Evolutionary conservation across 2,329 filamentous ascomycete genomes (phyloP).

Genomic region (Aspergillus sp.): DNA sequence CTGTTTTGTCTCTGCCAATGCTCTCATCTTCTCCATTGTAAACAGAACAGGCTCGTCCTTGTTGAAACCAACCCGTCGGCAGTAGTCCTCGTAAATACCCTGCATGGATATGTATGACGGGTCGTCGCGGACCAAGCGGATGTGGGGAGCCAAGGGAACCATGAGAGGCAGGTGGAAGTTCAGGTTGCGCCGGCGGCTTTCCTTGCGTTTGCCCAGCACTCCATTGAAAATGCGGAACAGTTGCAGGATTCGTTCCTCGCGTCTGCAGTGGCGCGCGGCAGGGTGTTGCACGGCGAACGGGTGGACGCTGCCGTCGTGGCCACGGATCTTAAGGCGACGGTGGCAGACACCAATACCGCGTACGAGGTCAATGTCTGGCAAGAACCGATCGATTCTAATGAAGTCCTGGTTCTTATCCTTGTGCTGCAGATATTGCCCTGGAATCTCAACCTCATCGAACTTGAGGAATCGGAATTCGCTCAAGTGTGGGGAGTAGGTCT

Average conservation of each 20-base stretch:
- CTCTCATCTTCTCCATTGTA: constrained; percentile 89
- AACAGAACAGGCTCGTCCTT: constrained; percentile 96
- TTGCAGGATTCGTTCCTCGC: constrained; percentile 93
- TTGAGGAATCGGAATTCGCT: constrained; percentile 97
- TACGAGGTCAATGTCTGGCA: constrained; percentile 91
- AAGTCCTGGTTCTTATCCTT: constrained; percentile 99
- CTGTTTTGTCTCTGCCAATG: constrained; percentile 68
- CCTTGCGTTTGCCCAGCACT: constrained; percentile 86
- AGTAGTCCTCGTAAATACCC: constrained; percentile 94
- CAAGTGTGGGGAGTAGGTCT: constrained; percentile 83
- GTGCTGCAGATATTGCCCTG: constrained; percentile 93
- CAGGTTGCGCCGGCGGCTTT: constrained; percentile 86
- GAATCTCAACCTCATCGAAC: constrained; percentile 97
- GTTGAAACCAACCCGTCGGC: constrained; percentile 77
- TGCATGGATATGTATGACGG: constrained; percentile 91
- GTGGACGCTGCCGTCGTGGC: constrained; percentile 96
- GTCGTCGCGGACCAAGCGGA: constrained; percentile 94
- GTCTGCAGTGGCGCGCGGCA: constrained; percentile 83
- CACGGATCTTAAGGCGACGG: constrained; percentile 89
- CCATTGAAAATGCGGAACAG: constrained; percentile 98
- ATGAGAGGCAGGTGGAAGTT: constrained; percentile 96
- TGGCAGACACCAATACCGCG: constrained; percentile 89
- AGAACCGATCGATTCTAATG: constrained; percentile 92
- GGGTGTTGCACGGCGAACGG: constrained; percentile 96
- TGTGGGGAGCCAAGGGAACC: constrained; percentile 91